phyloP scores from a whole-genome alignment of 73 alveolate genomes.

The Durusdinium trenchii region DNA sequence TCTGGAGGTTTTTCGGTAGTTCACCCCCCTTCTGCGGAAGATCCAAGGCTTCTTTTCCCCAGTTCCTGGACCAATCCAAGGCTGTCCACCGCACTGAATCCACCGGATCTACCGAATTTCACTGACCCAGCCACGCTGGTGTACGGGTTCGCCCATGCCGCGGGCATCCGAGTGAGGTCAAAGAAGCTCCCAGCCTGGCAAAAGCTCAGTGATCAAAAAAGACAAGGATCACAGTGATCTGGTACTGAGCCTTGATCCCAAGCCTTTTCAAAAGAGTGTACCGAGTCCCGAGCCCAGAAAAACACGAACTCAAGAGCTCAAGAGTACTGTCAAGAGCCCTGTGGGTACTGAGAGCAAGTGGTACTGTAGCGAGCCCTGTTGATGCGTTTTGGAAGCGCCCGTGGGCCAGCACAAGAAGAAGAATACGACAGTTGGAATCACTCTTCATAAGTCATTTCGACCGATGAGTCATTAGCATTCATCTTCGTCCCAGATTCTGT shows the following conservation, averaged over 20 bases:
- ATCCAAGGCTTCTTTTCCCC: neutral
- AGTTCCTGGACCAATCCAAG: neutral
- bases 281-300: too few relatives aligned
- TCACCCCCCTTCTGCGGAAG: neutral
- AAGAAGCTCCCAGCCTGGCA: slow-evolving; percentile 13
- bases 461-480: neutral
- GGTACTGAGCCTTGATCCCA: neutral
- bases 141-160: neutral
- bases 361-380: too few relatives aligned
- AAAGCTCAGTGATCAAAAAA: neutral
- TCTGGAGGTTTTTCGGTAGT: neutral
- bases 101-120: neutral
- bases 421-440: too few relatives aligned
- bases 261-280: neutral
- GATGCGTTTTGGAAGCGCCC: too few relatives aligned
- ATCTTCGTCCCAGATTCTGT: neutral
- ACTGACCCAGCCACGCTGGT: slow-evolving; percentile 8
- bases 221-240: neutral
- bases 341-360: too few relatives aligned
- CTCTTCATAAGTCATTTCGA: too few relatives aligned
- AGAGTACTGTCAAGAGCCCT: neutral
- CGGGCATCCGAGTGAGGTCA: neutral
- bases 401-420: too few relatives aligned
- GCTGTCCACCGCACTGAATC: too few relatives aligned
- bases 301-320: too few relatives aligned